Percentiles rank a stretch among this genome's conserved stretches.
Evolutionary conservation across 345 rosid genomes (phyloP).

Genomic region (Camelina neglecta): DNA sequence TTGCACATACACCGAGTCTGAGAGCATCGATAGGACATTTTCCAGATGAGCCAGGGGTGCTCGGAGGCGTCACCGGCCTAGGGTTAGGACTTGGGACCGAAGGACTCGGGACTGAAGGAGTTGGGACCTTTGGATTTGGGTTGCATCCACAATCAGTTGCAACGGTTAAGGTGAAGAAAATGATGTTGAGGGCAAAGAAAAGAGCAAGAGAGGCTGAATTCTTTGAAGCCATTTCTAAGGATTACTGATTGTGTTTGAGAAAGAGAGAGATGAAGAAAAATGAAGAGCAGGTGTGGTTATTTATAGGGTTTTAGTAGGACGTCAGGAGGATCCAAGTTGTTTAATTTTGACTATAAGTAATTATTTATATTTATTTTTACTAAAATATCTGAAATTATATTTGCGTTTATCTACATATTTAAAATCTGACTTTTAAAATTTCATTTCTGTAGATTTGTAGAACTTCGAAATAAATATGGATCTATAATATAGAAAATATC

Average conservation of each 20-base stretch:
- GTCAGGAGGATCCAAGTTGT: no score
- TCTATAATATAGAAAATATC: not conserved
- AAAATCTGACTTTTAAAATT: not conserved
- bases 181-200: conserved; percentile 33
- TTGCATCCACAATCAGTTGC: conserved; percentile 24
- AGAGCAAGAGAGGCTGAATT: conserved; percentile 24
- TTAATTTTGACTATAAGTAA: not conserved
- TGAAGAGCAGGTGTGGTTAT: not conserved
- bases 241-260: conserved; percentile 2
- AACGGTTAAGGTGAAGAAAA: conserved; percentile 27
- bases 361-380: not conserved
- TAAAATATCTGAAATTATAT: not conserved
- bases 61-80: conserved; percentile 12
- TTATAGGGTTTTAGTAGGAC: conserved; percentile 14
- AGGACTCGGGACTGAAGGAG: conserved; percentile 4
- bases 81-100: not conserved
- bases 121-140: conserved; percentile 29
- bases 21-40: conserved; percentile 63
- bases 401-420: not conserved
- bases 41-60: conserved; percentile 38
- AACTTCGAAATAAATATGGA: not conserved
- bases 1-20: conserved; percentile 60
- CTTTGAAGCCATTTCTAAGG: conserved; percentile 27
- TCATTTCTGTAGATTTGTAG: not conserved
- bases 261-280: conserved; percentile 3